These are phyloP conservation scores for Trichoderma gamsii DNA, from an alignment of 495 filamentous ascomycete species.

Conservation along the genomic window DNA sequence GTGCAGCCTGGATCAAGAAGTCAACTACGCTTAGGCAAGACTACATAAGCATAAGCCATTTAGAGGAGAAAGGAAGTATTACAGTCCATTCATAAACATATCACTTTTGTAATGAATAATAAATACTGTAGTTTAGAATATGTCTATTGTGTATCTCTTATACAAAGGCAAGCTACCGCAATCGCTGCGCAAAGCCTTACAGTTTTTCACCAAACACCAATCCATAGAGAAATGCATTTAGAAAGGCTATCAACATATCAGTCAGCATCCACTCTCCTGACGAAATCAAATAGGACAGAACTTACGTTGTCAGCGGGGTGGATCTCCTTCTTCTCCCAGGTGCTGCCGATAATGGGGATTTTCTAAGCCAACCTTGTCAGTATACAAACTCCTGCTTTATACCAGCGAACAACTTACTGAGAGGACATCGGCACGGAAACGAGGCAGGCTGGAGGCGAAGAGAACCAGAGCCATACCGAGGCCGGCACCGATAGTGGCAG, in stretches of 20 bases:
- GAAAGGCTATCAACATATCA: conserved; percentile 34
- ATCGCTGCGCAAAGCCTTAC: conserved; percentile 23
- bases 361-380: conserved; percentile 36
- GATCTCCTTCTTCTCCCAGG: conserved; percentile 43
- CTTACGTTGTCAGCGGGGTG: conserved; percentile 55
- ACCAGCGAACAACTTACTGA: conserved; percentile 22
- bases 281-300: conserved; percentile 3
- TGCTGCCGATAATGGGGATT: conserved; percentile 44
- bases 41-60: background rate
- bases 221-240: conserved; percentile 24
- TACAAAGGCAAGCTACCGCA: conserved; percentile 10
- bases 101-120: too few relatives aligned
- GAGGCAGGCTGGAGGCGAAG: conserved; percentile 55
- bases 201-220: conserved; percentile 9
- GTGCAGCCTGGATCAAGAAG: background rate
- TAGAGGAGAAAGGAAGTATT: too few relatives aligned
- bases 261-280: conserved; percentile 13
- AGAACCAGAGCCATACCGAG: conserved; percentile 52
- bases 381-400: background rate
- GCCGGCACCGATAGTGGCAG: conserved; percentile 46
- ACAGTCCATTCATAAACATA: too few relatives aligned
- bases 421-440: conserved; percentile 50
- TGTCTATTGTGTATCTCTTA: conserved; percentile 17
- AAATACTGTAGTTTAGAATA: background rate
- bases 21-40: background rate